phyloP scores from a whole-genome alignment of 352 stramenopile species.

The Phytopythium aichiense region DNA sequence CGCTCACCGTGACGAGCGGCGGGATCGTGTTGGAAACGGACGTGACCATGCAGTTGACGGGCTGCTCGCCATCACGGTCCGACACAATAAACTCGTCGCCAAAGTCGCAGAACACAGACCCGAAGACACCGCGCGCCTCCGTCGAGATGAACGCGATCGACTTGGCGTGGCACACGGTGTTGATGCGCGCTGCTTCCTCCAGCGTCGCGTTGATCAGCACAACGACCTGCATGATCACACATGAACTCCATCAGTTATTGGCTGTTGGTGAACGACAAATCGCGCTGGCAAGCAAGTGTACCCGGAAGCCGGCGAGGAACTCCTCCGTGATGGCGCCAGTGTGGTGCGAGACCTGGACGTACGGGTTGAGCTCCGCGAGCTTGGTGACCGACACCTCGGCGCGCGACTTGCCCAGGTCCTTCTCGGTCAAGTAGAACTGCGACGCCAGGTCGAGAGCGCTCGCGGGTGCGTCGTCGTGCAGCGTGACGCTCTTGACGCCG shows the following conservation, averaged over 20 bases:
- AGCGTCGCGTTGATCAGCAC: slow-evolving; percentile 84
- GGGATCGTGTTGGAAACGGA: slow-evolving; percentile 86
- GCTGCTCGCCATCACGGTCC: slow-evolving; percentile 93
- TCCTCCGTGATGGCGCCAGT: slow-evolving; percentile 65
- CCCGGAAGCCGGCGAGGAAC: slow-evolving; percentile 66
- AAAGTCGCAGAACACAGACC: slow-evolving; percentile 98
- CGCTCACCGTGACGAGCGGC: slow-evolving; percentile 94
- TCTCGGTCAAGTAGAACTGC: slow-evolving; percentile 95
- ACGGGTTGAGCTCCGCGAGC: slow-evolving; percentile 96
- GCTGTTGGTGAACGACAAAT: background rate
- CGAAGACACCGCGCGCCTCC: slow-evolving; percentile 92
- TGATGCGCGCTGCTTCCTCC: slow-evolving; percentile 65
- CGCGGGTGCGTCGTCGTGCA: slow-evolving; percentile 90
- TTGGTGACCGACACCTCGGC: slow-evolving; percentile 85
- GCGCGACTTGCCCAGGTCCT: slow-evolving; percentile 83
- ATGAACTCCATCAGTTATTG: background rate
- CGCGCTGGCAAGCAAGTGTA: slow-evolving; percentile 12
- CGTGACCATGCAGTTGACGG: slow-evolving; percentile 91
- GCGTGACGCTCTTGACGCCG: slow-evolving; percentile 92
- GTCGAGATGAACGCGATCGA: slow-evolving; percentile 92
- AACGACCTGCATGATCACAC: slow-evolving; percentile 46
- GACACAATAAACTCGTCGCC: slow-evolving; percentile 92
- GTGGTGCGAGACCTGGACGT: slow-evolving; percentile 86
- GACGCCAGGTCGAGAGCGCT: slow-evolving; percentile 89
- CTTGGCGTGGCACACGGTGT: slow-evolving; percentile 80